Evolutionary conservation across 805 yeast genomes (phyloP).

Genomic region (Pichia gijzeniarum): DNA sequence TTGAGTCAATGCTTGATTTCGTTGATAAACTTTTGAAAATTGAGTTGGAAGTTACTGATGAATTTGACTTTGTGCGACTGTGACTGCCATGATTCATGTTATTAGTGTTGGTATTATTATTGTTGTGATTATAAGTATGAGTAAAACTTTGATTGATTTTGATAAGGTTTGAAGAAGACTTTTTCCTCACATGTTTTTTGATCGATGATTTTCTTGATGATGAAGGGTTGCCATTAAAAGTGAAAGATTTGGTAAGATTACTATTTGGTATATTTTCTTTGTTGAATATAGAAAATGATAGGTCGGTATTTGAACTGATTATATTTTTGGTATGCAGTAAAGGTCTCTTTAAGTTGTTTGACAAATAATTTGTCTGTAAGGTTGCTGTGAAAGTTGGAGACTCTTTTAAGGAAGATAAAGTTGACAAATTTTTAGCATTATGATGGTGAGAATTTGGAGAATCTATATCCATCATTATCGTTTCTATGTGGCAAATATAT

Average conservation of each 20-base stretch:
- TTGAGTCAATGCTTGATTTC: constrained; percentile 8
- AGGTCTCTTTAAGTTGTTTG: constrained; percentile 1
- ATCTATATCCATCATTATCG: background rate
- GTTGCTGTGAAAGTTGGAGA: constrained; percentile 4
- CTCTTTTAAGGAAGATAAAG: background rate
- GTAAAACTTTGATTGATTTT: constrained; percentile 2
- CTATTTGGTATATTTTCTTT: constrained; percentile 7
- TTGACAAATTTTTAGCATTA: background rate
- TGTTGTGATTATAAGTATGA: constrained; percentile 1
- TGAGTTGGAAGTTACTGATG: constrained; percentile 7
- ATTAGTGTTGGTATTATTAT: background rate
- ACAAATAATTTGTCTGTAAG: background rate
- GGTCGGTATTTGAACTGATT: background rate
- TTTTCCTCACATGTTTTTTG: constrained; percentile 8
- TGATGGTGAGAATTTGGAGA: background rate
- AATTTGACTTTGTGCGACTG: constrained; percentile 6
- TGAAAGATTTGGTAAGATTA: constrained; percentile 1
- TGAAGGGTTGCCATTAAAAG: constrained; percentile 6
- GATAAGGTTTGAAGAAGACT: constrained; percentile 4
- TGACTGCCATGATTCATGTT: background rate
- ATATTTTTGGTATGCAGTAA: background rate
- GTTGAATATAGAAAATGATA: constrained; percentile 2
- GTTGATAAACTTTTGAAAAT: constrained; percentile 6
- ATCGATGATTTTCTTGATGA: constrained; percentile 7
- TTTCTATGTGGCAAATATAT: too few species aligned